A percentile compares a stretch with the other conserved stretches of the same genome.
phyloP scores from a whole-genome alignment of 306 rosid genomes.

The Lablab purpureus region DNA sequence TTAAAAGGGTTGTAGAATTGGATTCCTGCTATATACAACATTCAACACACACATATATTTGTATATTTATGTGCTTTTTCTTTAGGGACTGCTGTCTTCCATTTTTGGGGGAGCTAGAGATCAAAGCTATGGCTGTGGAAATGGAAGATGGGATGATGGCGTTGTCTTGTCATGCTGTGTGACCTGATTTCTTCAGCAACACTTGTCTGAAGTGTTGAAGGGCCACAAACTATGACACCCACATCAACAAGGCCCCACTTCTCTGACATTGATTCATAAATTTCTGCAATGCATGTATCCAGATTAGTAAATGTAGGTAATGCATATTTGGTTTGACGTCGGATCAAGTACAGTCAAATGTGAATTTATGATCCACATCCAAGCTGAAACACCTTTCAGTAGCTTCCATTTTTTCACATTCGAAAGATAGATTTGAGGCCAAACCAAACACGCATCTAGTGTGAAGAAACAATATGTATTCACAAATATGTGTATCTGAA shows the following conservation, averaged over 20 bases:
- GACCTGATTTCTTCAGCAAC: slow-evolving; percentile 87
- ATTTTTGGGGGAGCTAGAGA: slow-evolving; percentile 53
- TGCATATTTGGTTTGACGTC: too few species aligned
- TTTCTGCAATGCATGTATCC: slow-evolving; percentile 59
- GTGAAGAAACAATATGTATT: too few species aligned
- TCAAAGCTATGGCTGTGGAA: slow-evolving; percentile 93
- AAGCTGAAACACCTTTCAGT: too few species aligned
- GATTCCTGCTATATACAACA: slow-evolving; percentile 28
- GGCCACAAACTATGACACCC: slow-evolving; percentile 93
- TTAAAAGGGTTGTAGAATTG: background rate
- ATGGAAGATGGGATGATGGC: slow-evolving; percentile 76
- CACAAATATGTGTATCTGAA: background rate
- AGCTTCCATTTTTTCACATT: too few species aligned
- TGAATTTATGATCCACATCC: too few species aligned
- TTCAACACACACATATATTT: background rate
- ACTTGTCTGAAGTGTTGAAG: slow-evolving; percentile 80
- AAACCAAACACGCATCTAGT: too few species aligned
- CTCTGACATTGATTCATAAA: slow-evolving; percentile 62
- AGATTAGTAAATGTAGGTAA: slow-evolving; percentile 4
- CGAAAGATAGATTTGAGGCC: too few species aligned
- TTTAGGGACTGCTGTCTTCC: slow-evolving; percentile 4
- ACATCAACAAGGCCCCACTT: slow-evolving; percentile 74
- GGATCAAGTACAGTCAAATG: too few species aligned
- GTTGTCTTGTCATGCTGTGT: slow-evolving; percentile 61
- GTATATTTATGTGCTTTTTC: background rate